These are phyloP conservation scores for Aureobasidium namibiae DNA, from an alignment of 2,329 filamentous ascomycete species.

Conservation along the genomic window DNA sequence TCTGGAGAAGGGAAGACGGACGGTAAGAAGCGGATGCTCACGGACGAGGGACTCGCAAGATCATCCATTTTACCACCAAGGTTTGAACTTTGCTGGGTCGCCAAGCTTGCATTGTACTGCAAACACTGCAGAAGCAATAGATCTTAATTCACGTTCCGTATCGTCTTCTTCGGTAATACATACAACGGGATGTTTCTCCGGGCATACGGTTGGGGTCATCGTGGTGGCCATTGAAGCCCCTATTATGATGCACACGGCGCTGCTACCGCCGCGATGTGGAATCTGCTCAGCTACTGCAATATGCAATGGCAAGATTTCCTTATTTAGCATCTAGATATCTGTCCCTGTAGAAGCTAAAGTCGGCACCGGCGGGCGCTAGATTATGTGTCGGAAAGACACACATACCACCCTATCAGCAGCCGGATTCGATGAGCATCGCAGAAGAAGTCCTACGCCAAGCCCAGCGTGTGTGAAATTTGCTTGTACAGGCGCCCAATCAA, in stretches of 20 bases:
- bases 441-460: neutral
- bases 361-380: neutral
- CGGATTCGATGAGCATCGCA: neutral
- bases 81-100: too few relatives aligned
- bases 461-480: neutral
- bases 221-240: neutral
- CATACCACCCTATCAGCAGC: neutral
- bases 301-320: neutral
- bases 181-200: neutral
- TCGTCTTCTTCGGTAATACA: neutral
- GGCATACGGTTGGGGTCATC: neutral
- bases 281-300: neutral
- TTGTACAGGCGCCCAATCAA: slow-evolving; percentile 5
- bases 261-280: neutral
- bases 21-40: neutral
- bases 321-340: neutral
- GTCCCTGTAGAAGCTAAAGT: neutral
- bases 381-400: neutral
- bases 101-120: neutral
- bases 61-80: neutral
- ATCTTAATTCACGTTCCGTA: neutral
- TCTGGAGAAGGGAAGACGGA: neutral
- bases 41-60: neutral
- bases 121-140: neutral
- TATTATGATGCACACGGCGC: neutral